phyloP scores from a whole-genome alignment of 1,139 yeast species.

The Meyerozyma guilliermondii region DNA sequence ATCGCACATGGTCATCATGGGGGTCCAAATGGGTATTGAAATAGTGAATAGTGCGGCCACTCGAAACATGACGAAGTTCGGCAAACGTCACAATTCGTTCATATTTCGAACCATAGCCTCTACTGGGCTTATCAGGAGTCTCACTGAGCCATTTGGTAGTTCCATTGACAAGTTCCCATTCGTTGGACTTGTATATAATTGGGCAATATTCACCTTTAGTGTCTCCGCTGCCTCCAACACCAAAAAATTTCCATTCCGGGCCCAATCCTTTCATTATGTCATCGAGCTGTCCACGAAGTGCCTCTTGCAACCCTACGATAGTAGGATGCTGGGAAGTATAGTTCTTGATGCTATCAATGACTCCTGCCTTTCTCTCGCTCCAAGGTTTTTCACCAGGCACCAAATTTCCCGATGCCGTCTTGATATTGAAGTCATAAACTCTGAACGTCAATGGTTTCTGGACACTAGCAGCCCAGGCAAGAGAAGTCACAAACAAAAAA shows the following conservation, averaged over 20 bases:
- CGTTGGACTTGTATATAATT: background rate
- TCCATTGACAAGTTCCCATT: background rate
- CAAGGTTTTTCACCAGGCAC: background rate
- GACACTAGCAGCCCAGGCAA: background rate
- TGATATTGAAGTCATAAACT: conserved; percentile 1
- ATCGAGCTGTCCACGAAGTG: background rate
- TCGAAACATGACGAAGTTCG: background rate
- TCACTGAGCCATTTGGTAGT: conserved; percentile 2
- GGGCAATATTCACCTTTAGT: background rate
- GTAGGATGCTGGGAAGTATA: background rate
- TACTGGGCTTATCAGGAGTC: conserved; percentile 2
- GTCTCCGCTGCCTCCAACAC: background rate
- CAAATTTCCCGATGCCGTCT: background rate
- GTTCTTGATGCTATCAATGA: conserved; percentile 2
- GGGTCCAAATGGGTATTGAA: conserved; percentile 1
- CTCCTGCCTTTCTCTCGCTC: background rate
- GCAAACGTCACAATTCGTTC: conserved; percentile 1
- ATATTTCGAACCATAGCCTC: background rate
- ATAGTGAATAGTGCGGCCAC: background rate
- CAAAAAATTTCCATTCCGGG: background rate
- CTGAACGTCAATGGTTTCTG: background rate
- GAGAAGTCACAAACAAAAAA: background rate
- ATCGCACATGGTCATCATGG: background rate
- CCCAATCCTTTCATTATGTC: conserved; percentile 2
- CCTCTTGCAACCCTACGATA: conserved; percentile 2